These are phyloP conservation scores for Pascua guehoae DNA, from an alignment of 1,284 basidiomycete species.

Conservation along the genomic window DNA sequence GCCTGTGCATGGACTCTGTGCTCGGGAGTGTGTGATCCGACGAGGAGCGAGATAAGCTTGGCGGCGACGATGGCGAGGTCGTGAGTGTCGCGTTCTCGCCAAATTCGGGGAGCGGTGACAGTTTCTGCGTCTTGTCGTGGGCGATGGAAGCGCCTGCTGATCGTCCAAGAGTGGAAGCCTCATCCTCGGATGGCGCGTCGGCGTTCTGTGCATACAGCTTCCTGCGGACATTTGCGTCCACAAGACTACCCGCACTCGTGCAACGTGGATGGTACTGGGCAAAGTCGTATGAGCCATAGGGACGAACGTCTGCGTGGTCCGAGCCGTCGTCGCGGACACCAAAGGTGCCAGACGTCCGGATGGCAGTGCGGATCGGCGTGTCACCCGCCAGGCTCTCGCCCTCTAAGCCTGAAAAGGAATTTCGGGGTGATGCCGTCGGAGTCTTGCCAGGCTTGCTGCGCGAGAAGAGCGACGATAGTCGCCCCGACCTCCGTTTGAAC, in stretches of 20 bases:
- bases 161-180: background rate
- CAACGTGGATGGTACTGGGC: background rate
- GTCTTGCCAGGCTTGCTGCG: too few relatives aligned
- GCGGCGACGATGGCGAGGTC: background rate
- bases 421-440: too few relatives aligned
- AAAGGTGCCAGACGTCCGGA: conserved; percentile 30
- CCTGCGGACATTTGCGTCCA: conserved; percentile 4
- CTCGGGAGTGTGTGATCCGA: conserved; percentile 6
- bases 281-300: background rate
- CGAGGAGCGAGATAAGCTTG: conserved; percentile 13
- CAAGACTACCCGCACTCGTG: conserved; percentile 8
- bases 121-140: background rate
- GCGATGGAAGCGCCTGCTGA: background rate
- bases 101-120: background rate
- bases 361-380: conserved; percentile 11
- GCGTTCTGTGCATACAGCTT: conserved; percentile 25
- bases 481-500: too few relatives aligned
- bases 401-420: too few relatives aligned
- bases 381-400: too few relatives aligned
- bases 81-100: background rate
- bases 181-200: background rate
- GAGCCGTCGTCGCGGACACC: conserved; percentile 35
- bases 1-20: background rate
- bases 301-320: conserved; percentile 1
- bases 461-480: too few relatives aligned